Evolutionary conservation across 768 basidiomycete species (phyloP), one percentile per base, ranked within the genome.

Genomic region (Zangia roseola): DNA sequence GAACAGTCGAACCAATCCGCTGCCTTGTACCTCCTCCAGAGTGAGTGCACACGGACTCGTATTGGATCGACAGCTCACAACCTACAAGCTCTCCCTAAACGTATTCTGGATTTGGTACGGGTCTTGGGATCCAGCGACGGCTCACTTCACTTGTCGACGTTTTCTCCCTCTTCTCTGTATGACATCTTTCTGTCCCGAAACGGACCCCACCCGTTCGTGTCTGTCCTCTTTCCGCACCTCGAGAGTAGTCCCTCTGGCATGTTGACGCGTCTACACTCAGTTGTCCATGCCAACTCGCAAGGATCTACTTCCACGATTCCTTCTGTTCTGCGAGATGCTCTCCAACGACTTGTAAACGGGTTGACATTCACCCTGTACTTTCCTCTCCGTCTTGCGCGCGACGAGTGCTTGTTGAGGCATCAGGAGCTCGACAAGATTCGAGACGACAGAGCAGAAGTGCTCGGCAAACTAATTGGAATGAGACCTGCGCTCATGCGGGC

Each of bases 1-100:
- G 83, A 86, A 53, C 75, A 81, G 26, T 91, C 87, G 4, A 61
- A 72, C 23, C 55, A 68, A 43, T 77, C 74, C 17, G 74, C 85
- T 10, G 76, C 77, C 4, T 70, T 79, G 60, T 92, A 88, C 66
- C 73, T 94, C 23, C 53, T 94, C 2, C 88, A 94, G 72, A 89
- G 91, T 94, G 60, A 57, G 84, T 24, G 10, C 73, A 6, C 36
- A 1, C 30, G 34, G 40, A 8, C 21, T 10, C 49, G 1, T 8
- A 14, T 14, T 14, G 6, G 43, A 23, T 6, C 20, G 33, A 35
- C 10, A 30, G 26, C 31, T 53, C 50, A 67, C 33, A 13, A 24
- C 24, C 23, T 10, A 10, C 30, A 34, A 68, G 66, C 68, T 13
- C 41, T 69, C 34, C 66, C 66, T 10, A 57, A 52, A 33, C 66